A percentile compares a stretch with the other conserved stretches of the same genome.
Conservation (phyloP, 2,329 filamentous ascomycete genomes). For the Colletotrichum lupini region DNA sequence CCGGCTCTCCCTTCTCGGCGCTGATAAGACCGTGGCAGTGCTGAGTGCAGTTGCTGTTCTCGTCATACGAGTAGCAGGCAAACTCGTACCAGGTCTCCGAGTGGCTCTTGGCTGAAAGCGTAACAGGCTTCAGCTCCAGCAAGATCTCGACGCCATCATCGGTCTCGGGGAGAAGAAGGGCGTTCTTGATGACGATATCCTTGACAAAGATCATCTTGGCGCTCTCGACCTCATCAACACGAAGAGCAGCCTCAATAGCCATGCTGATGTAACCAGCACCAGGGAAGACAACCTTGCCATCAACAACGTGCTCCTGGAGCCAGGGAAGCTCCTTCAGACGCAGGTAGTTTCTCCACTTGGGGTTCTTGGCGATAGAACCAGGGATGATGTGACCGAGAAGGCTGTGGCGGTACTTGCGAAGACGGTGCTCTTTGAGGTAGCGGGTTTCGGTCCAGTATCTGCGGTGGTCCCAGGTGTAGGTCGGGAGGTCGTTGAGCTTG, state of each 20-base stretch:
- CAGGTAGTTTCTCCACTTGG: constrained; percentile 47
- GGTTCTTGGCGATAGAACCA: constrained; percentile 36
- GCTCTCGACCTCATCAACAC: constrained; percentile 32
- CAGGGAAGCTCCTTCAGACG: constrained; percentile 45
- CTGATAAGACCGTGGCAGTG: constrained; percentile 40
- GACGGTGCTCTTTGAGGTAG: constrained; percentile 38
- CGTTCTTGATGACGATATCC: constrained; percentile 40
- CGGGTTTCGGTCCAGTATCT: constrained; percentile 44
- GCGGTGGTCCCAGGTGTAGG: constrained; percentile 46
- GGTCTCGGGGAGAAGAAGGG: constrained; percentile 38
- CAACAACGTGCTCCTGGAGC: constrained; percentile 47
- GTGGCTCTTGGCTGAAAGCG: constrained; percentile 37
- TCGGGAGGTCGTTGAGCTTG: constrained; percentile 40
- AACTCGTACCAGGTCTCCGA: constrained; percentile 41
- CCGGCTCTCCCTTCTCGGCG: constrained; percentile 33
- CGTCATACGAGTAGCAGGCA: constrained; percentile 41
- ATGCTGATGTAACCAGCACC: constrained; percentile 46
- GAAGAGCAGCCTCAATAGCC: constrained; percentile 43
- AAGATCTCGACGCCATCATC: constrained; percentile 41
- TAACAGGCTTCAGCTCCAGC: constrained; percentile 39
- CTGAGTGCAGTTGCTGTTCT: constrained; percentile 39
- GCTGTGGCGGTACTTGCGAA: constrained; percentile 39
- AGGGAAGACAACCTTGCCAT: constrained; percentile 45
- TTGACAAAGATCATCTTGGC: constrained; percentile 36
- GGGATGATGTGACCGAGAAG: constrained; percentile 41